Evolutionary conservation across 192 early-diverging fungal genomes (phyloP).

Genomic region (Gonapodya prolifera): DNA sequence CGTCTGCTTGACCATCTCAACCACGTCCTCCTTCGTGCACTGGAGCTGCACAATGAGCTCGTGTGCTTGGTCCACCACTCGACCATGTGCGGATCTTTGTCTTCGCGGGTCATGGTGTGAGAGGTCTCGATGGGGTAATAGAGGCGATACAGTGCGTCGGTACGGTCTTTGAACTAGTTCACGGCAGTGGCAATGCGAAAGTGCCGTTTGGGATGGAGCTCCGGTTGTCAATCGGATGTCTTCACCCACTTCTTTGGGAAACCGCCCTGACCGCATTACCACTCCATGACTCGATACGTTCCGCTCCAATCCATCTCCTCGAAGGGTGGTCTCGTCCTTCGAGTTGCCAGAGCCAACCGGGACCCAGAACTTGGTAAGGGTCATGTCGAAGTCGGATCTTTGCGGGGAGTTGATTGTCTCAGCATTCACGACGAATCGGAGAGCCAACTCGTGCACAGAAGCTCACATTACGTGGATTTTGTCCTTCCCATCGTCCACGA

Average conservation of each 20-base stretch:
- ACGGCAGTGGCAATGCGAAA: too few relatives aligned
- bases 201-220: too few relatives aligned
- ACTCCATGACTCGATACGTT: constrained; percentile 20
- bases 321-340: constrained; percentile 3
- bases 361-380: constrained; percentile 40
- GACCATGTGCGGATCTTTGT: constrained; percentile 51
- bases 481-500: too few relatives aligned
- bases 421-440: too few relatives aligned
- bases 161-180: constrained; percentile 28
- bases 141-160: constrained; percentile 33
- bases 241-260: too few relatives aligned
- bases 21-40: constrained; percentile 31
- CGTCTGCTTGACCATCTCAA: constrained; percentile 31
- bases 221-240: too few relatives aligned
- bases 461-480: too few relatives aligned
- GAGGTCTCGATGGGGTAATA: constrained; percentile 64
- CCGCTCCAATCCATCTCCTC: constrained; percentile 16
- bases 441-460: too few relatives aligned
- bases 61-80: constrained; percentile 61
- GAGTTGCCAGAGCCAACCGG: too few relatives aligned
- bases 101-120: constrained; percentile 23
- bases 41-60: constrained; percentile 31
- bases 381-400: constrained; percentile 70
- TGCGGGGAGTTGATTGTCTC: too few relatives aligned
- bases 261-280: too few relatives aligned